phyloP scores from a whole-genome alignment of 179 eudicot genomes.

The Heliamphora pulchella region DNA sequence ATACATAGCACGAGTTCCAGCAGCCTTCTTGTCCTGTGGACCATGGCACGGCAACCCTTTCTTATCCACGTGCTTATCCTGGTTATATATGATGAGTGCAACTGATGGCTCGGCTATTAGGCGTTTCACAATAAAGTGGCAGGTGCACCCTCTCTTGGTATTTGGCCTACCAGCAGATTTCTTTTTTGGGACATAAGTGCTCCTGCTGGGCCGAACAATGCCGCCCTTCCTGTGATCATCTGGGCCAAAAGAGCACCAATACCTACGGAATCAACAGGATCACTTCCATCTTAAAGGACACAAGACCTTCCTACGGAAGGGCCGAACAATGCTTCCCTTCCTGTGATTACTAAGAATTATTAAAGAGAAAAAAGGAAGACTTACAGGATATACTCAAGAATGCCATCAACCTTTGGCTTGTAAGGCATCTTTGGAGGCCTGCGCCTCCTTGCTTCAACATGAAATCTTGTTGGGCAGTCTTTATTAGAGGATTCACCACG shows the following conservation, averaged over 20 bases:
- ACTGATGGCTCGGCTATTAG: conserved; percentile 80
- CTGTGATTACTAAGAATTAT: neutral
- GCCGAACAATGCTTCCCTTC: no score
- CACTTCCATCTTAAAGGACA: neutral
- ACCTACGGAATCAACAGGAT: conserved; percentile 35
- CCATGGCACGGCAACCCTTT: conserved; percentile 90
- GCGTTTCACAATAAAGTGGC: conserved; percentile 90
- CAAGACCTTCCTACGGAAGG: neutral
- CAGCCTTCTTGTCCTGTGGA: conserved; percentile 75
- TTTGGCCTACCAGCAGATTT: conserved; percentile 79
- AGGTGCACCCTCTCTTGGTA: conserved; percentile 90
- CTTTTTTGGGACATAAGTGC: conserved; percentile 50
- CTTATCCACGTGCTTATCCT: conserved; percentile 82
- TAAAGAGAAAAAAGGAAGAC: conserved; percentile 18
- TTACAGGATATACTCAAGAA: conserved; percentile 89
- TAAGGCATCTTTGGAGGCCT: conserved; percentile 40
- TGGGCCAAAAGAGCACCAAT: conserved; percentile 98
- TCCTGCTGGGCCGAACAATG: conserved; percentile 78
- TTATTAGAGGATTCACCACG: conserved; percentile 75
- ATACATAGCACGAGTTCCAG: conserved; percentile 89
- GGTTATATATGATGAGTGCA: conserved; percentile 76
- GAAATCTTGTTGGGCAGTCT: conserved; percentile 85
- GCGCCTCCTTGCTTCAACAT: conserved; percentile 84
- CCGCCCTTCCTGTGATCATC: conserved; percentile 92
- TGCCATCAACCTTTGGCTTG: conserved; percentile 91